A percentile compares a stretch with the other conserved stretches of the same genome.
These are phyloP conservation scores for Phylloporus arenicola DNA, from an alignment of 768 basidiomycete species.

Conservation along the genomic window DNA sequence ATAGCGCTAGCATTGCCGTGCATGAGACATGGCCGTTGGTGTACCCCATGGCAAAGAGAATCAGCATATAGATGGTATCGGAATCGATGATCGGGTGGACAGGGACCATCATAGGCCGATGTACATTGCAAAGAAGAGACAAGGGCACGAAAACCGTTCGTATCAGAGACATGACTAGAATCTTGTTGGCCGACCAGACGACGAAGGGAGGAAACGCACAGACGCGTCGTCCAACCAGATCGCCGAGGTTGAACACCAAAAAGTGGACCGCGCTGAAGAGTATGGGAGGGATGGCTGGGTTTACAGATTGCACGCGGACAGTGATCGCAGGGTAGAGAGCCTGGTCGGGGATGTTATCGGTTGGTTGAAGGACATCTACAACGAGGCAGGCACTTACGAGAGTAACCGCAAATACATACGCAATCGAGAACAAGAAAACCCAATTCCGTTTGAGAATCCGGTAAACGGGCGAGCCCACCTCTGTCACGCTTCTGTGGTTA, in stretches of 20 bases:
- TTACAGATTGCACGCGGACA: constrained; percentile 58
- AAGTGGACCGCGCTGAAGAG: too few species aligned
- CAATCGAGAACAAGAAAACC: constrained; percentile 62
- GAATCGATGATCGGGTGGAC: too few species aligned
- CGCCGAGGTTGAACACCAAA: too few species aligned
- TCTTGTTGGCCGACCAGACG: too few species aligned
- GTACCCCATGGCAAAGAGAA: constrained; percentile 42
- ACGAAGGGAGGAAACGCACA: too few species aligned
- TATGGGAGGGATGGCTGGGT: too few species aligned
- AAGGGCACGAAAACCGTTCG: too few species aligned
- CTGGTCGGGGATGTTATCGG: constrained; percentile 33
- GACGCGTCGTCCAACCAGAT: too few species aligned
- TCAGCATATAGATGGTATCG: background rate
- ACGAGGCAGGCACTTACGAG: constrained; percentile 44
- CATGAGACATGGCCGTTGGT: constrained; percentile 22
- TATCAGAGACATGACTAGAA: too few species aligned
- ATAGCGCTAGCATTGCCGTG: too few species aligned
- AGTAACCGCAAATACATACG: constrained; percentile 72
- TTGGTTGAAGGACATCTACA: background rate
- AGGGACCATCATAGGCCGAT: too few species aligned
- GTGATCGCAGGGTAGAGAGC: constrained; percentile 84
- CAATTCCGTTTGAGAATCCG: constrained; percentile 58
- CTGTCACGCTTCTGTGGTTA: constrained; percentile 18
- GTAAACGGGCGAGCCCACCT: constrained; percentile 40
- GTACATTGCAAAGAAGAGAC: too few species aligned